Base-by-base conservation (phyloP, 2,329 filamentous ascomycete genomes). In the Cytospora schulzeri region DNA sequence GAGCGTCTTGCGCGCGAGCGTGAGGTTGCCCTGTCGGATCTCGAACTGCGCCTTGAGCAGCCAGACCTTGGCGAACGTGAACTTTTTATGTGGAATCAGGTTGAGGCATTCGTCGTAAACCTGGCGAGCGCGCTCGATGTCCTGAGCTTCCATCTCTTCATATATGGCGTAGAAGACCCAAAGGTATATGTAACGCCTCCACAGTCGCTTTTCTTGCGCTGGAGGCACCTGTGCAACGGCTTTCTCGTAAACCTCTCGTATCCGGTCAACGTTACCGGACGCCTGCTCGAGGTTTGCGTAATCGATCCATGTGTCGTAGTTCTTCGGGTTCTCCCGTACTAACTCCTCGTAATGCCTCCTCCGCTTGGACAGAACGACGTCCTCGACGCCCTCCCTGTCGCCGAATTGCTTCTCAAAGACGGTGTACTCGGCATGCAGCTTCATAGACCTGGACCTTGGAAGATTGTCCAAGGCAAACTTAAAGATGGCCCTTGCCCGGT, bases 341-440 rank as follows among this genome's bases (percentile, higher is more conserved):
- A 95, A 90, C 70, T 97, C 92, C 77, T 99, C 95, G 76, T 99
- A 99, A 68, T 95, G 88, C 22, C 96, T 90, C 71, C 95, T 85
- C 70, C 95, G 86, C 76, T 99, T 99, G 19, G 93, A 93, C n/a
- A 98, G 76, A 33, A 99, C 92, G 11, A 98, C 93, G 74, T 98
- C 92, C 72, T 98, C 94, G 2, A 99, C 92, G 5, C 95, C 95
- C 71, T 97, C 92, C 62, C 86, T 85, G 75, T 98, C 93, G 68
- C 95, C 95, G 74, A 92, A 99, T 72, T 99, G 95, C 80, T 99
- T 99, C 78, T 99, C 95, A 70, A 99, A 99, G 0, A 91, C 94
- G 0, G 94, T 98, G 75, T 98, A 99, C 17, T 93, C 89, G 74
- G 96, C 96, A 79, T 99, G 94, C 11, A 99, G 83, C 17, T 84